Conservation (phyloP, 768 basidiomycete genomes). For the Pleurotus djamor region DNA sequence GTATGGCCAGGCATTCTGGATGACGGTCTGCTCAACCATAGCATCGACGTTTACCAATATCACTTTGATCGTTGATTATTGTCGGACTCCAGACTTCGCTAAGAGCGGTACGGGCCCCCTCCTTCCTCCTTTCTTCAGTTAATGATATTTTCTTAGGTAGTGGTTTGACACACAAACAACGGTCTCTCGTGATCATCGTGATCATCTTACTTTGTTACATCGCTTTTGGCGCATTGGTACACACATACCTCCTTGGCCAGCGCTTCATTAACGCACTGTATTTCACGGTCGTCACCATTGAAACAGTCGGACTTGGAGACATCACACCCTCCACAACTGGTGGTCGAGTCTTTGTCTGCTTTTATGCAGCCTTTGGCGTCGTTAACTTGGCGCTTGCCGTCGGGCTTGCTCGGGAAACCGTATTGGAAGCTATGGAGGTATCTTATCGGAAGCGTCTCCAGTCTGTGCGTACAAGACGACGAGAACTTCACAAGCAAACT, state of each 20-base stretch:
- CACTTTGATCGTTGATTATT: slow-evolving; percentile 62
- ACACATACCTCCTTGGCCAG: slow-evolving; percentile 50
- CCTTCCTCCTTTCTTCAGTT: not conserved
- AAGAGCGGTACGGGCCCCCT: slow-evolving; percentile 47
- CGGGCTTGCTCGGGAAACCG: slow-evolving; percentile 62
- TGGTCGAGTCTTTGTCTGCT: slow-evolving; percentile 56
- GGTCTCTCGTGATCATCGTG: slow-evolving; percentile 74
- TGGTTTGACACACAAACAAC: slow-evolving; percentile 78
- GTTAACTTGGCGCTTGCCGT: slow-evolving; percentile 65
- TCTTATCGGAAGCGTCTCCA: slow-evolving; percentile 55
- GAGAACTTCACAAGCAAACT: slow-evolving; percentile 35
- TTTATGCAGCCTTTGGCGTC: slow-evolving; percentile 60
- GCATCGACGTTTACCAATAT: slow-evolving; percentile 64
- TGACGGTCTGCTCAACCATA: slow-evolving; percentile 72
- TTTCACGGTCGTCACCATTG: slow-evolving; percentile 72
- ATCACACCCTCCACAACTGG: slow-evolving; percentile 51
- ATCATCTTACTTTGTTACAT: slow-evolving; percentile 75
- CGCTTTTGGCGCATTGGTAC: slow-evolving; percentile 66
- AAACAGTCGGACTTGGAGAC: slow-evolving; percentile 80
- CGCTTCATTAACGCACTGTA: slow-evolving; percentile 76
- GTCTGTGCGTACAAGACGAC: slow-evolving; percentile 42
- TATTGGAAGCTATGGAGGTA: slow-evolving; percentile 73
- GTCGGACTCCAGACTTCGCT: slow-evolving; percentile 58
- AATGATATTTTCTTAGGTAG: slow-evolving; percentile 46
- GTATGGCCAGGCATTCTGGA: slow-evolving; percentile 73